Base-by-base conservation (phyloP, 306 rosid genomes). In the Leucaena leucocephala region DNA sequence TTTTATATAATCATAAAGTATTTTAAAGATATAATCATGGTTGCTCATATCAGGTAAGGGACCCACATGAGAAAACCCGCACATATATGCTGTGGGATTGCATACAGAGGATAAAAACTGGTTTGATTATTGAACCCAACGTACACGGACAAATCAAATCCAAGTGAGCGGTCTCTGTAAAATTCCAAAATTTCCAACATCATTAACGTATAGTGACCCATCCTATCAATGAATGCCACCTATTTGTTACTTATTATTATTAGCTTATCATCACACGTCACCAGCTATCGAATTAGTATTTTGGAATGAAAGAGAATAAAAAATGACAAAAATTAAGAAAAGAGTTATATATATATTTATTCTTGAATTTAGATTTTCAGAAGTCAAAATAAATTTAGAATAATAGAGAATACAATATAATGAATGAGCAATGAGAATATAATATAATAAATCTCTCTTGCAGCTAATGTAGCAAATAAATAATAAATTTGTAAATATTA, bases 61-160 rank as follows among this genome's bases (percentile, higher is more conserved):
- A 65, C 70, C 70, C 70, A 65, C 46, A 7, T 62, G 68, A 34
- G 38, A 4, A 13, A 3, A 8, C 4, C 10, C 13, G 34, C 67
- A 7, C 67, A 64, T 8, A 8, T 0, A 9, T 7, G 35, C 8
- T 17, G 22, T 16, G 58, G 27, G 58, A 54, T 54, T 50, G 4
- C 0, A 15, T 49, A 49, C 15, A 4, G 15, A 54, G 21, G 10
- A 2, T 58, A 58, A 21, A 58, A 21, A 27, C 5, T 38, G 14
- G 71, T 17, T 17, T 17, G 49, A 66, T 39, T 27, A 63, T 35
- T 38, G 46, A 38, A 65, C 46, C 27, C 48, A 66, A 66, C 44
- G 71, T n/a, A 39, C 48, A 17, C 71, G 3, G 48, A 17, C 45
- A 66, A 27, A 61, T 61, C 67, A 61, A 61, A 66, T 66, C 33